Base-by-base conservation (phyloP, 2,329 filamentous ascomycete species). In the Cryphonectria radicalis region DNA sequence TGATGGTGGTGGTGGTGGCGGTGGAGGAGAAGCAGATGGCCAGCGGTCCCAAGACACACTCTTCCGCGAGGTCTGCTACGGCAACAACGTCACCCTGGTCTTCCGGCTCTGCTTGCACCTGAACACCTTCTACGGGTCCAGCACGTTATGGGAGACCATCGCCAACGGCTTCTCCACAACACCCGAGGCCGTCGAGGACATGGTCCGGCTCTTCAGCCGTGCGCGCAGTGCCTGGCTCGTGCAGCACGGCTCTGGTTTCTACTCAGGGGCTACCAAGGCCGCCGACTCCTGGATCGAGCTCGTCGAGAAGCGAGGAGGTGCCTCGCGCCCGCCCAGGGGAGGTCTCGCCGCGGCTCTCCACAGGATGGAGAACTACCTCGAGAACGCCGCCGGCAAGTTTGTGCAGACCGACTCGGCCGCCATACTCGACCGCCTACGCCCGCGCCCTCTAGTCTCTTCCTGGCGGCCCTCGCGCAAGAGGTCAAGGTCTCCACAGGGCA, bases 1-100 rank as follows among this genome's bases (percentile, higher is more conserved):
- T n/a, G n/a, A n/a, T n/a, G n/a, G n/a, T n/a, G n/a, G n/a, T 46
- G 43, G 6, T 46, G 43, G 17, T 19, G 19, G 19, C 6, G 19
- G n/a, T 4, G 17, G 11, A 25, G 53, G 4, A 7, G 19, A 6
- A 10, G 13, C 13, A 13, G 14, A 62, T 46, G n/a, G 7, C 19
- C 17, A 3, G 0, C 17, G 37, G 32, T 8, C 55, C n/a, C 22
- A 22, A 1, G 59, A 46, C 1, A 10, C 10, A 6, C 4, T 17
- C 2, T 37, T 59, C 4, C 46, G n/a, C 1, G 68, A 70, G 46
- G 63, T 69, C 40, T 57, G 66, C n/a, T 73, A 69, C 25, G 71
- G 69, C 42, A 73, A 73, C 28, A 73, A 73, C 25, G 60, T 73
- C 57, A 63, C 71, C 14, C 17, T 71, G 40, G 63, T 71, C 22